Percentiles rank a stretch among this genome's conserved stretches.
Conservation (phyloP, 768 basidiomycete species). For the Agaricus sinodeliciosus region DNA sequence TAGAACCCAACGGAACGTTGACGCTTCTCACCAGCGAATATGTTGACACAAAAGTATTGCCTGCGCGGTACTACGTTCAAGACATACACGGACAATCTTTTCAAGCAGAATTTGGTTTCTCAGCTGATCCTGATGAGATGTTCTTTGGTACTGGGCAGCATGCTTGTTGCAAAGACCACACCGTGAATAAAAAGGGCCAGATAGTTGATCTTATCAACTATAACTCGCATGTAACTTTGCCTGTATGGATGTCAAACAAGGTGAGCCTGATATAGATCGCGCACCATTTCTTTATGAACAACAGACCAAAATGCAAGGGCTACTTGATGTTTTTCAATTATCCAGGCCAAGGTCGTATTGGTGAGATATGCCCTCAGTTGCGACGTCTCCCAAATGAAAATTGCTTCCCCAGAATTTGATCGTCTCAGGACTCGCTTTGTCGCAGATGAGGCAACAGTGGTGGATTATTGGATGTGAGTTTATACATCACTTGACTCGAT, state of each 20-base stretch:
- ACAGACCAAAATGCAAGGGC: constrained; percentile 15
- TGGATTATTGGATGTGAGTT: constrained; percentile 29
- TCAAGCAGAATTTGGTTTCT: constrained; percentile 25
- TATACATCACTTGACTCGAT: too few relatives aligned
- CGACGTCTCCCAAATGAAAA: background rate
- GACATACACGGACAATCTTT: constrained; percentile 26
- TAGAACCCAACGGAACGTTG: constrained; percentile 21
- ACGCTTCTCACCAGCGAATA: constrained; percentile 24
- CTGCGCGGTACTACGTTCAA: constrained; percentile 24
- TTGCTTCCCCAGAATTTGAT: constrained; percentile 22
- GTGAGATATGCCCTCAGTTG: constrained; percentile 11
- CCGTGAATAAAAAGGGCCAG: constrained; percentile 32
- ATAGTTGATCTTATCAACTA: constrained; percentile 30
- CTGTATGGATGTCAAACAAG: constrained; percentile 32
- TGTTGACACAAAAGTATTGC: constrained; percentile 24
- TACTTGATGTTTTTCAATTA: constrained; percentile 31
- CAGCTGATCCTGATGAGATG: constrained; percentile 25
- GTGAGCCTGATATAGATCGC: constrained; percentile 8
- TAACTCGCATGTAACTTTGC: constrained; percentile 29
- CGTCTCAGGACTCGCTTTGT: constrained; percentile 25
- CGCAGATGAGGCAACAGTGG: constrained; percentile 24
- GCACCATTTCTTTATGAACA: background rate
- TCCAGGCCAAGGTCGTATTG: constrained; percentile 28
- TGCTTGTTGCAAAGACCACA: constrained; percentile 28
- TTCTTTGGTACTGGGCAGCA: constrained; percentile 32